Percentiles rank a stretch among this genome's conserved stretches.
Conservation (phyloP, 2,329 filamentous ascomycete genomes). For the Exophiala alcalophila region DNA sequence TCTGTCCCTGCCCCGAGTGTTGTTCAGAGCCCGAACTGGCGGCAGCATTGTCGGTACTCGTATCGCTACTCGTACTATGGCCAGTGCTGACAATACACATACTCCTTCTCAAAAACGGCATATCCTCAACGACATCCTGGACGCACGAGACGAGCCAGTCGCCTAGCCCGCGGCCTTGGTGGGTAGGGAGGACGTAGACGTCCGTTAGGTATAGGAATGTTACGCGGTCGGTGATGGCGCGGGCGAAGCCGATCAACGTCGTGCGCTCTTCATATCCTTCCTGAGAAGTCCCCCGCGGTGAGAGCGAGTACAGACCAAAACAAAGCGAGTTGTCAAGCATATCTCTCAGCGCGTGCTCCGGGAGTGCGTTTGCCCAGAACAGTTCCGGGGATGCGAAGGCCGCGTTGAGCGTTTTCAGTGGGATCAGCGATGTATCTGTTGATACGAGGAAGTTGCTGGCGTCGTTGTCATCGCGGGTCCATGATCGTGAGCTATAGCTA, state of each 20-base stretch:
- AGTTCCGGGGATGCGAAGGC: constrained; percentile 57
- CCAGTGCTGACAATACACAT: constrained; percentile 51
- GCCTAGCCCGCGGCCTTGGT: constrained; percentile 62
- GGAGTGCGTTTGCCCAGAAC: constrained; percentile 59
- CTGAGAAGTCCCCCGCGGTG: constrained; percentile 27
- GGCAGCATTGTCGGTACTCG: too few species aligned
- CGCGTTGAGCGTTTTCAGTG: constrained; percentile 53
- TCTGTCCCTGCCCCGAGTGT: too few species aligned
- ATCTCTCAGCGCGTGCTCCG: constrained; percentile 48
- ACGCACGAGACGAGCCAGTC: constrained; percentile 63
- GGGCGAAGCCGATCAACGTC: constrained; percentile 52
- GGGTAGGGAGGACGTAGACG: constrained; percentile 60
- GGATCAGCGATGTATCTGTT: constrained; percentile 57
- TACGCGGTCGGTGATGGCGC: constrained; percentile 67
- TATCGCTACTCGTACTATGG: too few species aligned
- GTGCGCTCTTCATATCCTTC: constrained; percentile 30
- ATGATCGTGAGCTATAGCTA: constrained; percentile 11
- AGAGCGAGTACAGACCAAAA: constrained; percentile 53
- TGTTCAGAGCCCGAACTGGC: too few species aligned
- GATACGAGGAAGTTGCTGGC: constrained; percentile 65
- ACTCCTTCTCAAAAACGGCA: constrained; percentile 59
- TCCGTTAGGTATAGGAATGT: constrained; percentile 69
- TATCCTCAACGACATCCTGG: constrained; percentile 54
- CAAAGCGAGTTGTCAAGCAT: constrained; percentile 60
- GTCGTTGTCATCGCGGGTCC: constrained; percentile 40